Base-by-base conservation (phyloP, 129 eudicot genomes). In the Oenanthe sinensis region DNA sequence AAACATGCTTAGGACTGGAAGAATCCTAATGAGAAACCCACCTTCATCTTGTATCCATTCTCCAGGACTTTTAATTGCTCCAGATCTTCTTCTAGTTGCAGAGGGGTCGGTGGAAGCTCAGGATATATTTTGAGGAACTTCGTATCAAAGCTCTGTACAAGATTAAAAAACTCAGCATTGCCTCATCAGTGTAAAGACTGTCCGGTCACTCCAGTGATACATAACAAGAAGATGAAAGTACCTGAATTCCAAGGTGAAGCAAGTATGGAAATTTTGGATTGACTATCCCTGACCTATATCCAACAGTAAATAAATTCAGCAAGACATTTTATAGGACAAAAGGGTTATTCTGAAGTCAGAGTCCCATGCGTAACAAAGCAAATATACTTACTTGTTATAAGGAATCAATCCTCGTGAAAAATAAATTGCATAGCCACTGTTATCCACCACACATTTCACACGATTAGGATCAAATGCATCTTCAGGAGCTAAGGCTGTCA, bases 31-130 rank as follows among this genome's bases (percentile, higher is more conserved):
- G 8, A 67, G 72, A 11, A 67, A 67, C 22, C 11, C 82, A 95
- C 99, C 99, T 95, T 95, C 99, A 95, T 88, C 79, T 87, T 95
- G 84, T 95, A 95, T 45, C 99, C 99, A 82, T 95, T 95, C 81
- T 95, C 99, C 83, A 95, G 99, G 83, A 90, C 99, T 84, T 95
- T 95, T 15, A 95, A 87, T 48, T 95, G 99, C 76, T 95, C 97
- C 80, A 95, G 89, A 89, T 95, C 97, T 91, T 95, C 99, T 90
- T 95, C 97, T 30, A 95, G 91, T 82, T 95, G 98, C 79, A 95
- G 81, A 49, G 97, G 98, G 69, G 96, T 91, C 69, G 98, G 92
- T 17, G 92, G 77, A 77, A 95, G 88, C 77, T 87, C 84, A 5
- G 96, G 86, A 81, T 95, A 95, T 81, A 91, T 86, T 71, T 86